Evolutionary conservation across 2,329 filamentous ascomycete species (phyloP), one percentile per base, ranked within the genome.

Genomic region (Monosporascus sp.): DNA sequence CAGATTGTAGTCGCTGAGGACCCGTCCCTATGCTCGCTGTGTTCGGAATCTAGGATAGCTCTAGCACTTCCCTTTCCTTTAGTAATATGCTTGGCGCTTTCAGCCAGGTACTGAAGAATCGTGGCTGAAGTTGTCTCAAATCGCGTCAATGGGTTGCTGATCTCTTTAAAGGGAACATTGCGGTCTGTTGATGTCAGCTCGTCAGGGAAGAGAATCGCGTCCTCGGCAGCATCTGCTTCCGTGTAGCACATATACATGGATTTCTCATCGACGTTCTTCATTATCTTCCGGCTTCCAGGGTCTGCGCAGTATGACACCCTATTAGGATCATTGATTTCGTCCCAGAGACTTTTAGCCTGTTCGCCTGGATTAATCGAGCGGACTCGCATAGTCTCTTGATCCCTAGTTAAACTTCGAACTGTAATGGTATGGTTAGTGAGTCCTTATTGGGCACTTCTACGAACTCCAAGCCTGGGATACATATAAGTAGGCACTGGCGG

Each of bases 221-320:
- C 65, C 52, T 68, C 66, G 5, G 57, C 65, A 8, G 53, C 61
- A 40, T 68, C 61, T 7, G 61, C 58, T 26, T 67, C 62, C 28
- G 58, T 67, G 46, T 68, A 68, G 44, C 62, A 63, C 11, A 49
- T 6, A 44, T 64, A 53, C 31, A 48, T 44, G 2, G 45, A 35
- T 26, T 50, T 57, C 8, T 53, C 51, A 15, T 60, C 43, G 7
- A 28, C 14, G 24, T 24, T 26, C 22, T 46, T 24, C 20, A 31
- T 24, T 17, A 46, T 28, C 11, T 28, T 26, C 14, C 22, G 22
- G 43, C 20, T 59, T n/a, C 28, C 17, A 8, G 53, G 11, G 26
- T 60, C 58, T 47, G 54, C 52, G 9, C 47, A 53, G 22, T 55
- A 41, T 40, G 61, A 59, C n/a, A 52, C 56, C 37, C 61, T 63